Evolutionary conservation across 78 protist genomes (phyloP).

Genomic region (Speleostelium caveatum): DNA sequence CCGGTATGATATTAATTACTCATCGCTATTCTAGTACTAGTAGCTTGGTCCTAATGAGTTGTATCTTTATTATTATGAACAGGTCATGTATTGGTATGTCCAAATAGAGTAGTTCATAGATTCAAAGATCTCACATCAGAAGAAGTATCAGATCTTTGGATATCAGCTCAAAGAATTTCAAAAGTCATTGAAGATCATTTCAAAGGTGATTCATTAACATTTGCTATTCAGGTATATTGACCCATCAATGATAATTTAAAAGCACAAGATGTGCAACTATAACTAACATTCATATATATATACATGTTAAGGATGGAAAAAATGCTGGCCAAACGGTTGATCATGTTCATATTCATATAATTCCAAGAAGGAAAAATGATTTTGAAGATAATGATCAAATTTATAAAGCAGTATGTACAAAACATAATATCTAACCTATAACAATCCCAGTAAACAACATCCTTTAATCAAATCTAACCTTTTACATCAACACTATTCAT

Average conservation of each 20-base stretch:
- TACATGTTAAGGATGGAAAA: constrained; percentile 78
- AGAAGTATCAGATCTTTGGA: constrained; percentile 78
- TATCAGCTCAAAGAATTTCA: constrained; percentile 56
- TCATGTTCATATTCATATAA: constrained; percentile 92
- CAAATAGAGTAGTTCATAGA: constrained; percentile 71
- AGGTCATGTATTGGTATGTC: constrained; percentile 79
- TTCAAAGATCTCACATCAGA: constrained; percentile 64
- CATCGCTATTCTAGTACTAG: background rate
- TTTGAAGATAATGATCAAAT: constrained; percentile 81
- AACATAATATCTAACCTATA: background rate
- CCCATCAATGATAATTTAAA: background rate
- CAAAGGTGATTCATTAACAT: constrained; percentile 60
- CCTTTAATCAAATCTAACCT: background rate
- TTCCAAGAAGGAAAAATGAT: constrained; percentile 82
- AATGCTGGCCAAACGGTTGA: constrained; percentile 85
- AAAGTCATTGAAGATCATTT: constrained; percentile 51
- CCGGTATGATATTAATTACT: constrained; percentile 32
- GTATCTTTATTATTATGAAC: background rate
- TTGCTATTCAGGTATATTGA: constrained; percentile 67
- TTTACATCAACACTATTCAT: background rate
- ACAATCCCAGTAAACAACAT: no score
- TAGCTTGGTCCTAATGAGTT: background rate
- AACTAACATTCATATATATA: no score
- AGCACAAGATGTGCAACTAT: no score
- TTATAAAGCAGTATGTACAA: constrained; percentile 44